phyloP scores from a whole-genome alignment of 352 stramenopile species.

The Elongisporangium senticosum region DNA sequence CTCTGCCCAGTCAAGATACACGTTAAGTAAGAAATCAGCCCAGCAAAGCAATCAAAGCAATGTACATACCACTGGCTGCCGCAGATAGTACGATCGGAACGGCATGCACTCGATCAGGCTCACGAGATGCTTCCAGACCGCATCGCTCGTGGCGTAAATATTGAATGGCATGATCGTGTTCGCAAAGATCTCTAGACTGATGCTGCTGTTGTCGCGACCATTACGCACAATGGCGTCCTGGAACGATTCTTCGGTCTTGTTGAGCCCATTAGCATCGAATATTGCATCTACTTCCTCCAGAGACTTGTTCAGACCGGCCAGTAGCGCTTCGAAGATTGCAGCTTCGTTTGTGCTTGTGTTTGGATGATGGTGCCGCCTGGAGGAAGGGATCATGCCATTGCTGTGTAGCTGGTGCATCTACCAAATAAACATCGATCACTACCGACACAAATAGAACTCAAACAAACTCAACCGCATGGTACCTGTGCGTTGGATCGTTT shows the following conservation, averaged over 20 bases:
- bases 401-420: too few relatives aligned
- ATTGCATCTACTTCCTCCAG: conserved; percentile 21
- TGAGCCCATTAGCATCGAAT: conserved; percentile 22
- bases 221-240: conserved; percentile 16
- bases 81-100: conserved; percentile 31
- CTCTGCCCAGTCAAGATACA: conserved; percentile 7
- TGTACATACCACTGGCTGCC: conserved; percentile 13
- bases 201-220: conserved; percentile 10
- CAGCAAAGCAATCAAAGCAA: too few relatives aligned
- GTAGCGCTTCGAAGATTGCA: conserved; percentile 20
- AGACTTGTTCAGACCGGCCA: conserved; percentile 18
- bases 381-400: neutral
- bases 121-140: conserved; percentile 37
- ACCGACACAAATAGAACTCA: neutral
- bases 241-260: conserved; percentile 6
- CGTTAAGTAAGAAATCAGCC: too few relatives aligned
- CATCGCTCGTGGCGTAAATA: conserved; percentile 6
- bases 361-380: conserved; percentile 16
- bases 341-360: conserved; percentile 20
- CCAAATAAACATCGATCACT: too few relatives aligned
- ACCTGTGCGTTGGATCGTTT: conserved; percentile 10
- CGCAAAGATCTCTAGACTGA: conserved; percentile 24
- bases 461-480: neutral
- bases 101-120: conserved; percentile 32
- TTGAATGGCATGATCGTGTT: conserved; percentile 27